Base-by-base conservation (phyloP, 306 rosid species). In the Carpinus fangiana region DNA sequence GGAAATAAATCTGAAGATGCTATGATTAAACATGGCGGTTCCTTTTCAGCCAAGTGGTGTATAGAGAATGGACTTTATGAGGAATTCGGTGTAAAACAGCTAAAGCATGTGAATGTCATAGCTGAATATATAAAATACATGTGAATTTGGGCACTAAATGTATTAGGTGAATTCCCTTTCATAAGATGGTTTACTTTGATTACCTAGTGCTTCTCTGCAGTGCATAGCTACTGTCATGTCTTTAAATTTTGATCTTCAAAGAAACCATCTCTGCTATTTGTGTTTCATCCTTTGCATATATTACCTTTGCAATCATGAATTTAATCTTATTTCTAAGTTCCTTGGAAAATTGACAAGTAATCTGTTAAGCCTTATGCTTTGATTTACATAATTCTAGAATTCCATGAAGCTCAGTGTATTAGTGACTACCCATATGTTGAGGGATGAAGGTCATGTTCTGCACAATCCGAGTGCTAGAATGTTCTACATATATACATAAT, bases 121-220 rank as follows among this genome's bases (percentile, higher is more conserved):
- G 67, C 26, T 55, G 52, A 36, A 46, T 45, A 67, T 4, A 52
- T 36, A 16, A 41, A 36, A 47, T n/a, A 17, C 75, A 50, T 17
- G 23, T 21, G 75, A 68, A 57, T 47, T 86, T 77, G 66, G 67
- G 76, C 66, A 16, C 31, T 34, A 17, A 28, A 26, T 14, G 38
- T 12, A 16, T 57, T 50, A 23, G 54, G 55, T 12, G 34, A 51
- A 71, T 26, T 23, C 21, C 73, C 60, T n/a, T 71, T 28, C 56
- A 71, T 70, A 3, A 14, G 78, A 67, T 67, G 52, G 55, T 51
- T 34, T 61, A 48, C 28, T 46, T 26, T 36, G 50, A 14, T 20
- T 61, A 70, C 43, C 51, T 52, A 7, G 48, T 28, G 9, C 62
- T 12, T 61, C 41, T 36, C 46, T 38, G 48, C 26, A 38, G 48